phyloP scores from a whole-genome alignment of 306 rosid species.

The Neltuma alba region DNA sequence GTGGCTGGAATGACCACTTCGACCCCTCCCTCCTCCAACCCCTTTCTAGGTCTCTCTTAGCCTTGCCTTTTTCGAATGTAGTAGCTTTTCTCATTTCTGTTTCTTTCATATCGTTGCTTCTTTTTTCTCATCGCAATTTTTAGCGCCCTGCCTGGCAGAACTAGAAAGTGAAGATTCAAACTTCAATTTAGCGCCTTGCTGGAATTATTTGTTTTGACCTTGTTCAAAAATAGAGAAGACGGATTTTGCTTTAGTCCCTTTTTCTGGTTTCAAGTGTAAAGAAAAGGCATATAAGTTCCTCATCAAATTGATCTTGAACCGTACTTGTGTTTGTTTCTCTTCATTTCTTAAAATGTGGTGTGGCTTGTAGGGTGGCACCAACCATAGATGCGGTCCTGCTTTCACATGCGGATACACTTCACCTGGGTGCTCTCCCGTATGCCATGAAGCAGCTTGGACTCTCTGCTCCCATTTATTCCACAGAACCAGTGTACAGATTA shows the following conservation, averaged over 20 bases:
- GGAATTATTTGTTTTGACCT: neutral
- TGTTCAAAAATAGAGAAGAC: neutral
- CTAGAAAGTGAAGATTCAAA: neutral
- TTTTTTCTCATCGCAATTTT: neutral
- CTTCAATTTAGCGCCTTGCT: neutral
- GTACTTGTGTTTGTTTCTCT: conserved; percentile 10
- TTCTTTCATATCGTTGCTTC: neutral
- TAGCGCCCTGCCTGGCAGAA: neutral
- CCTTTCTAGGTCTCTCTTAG: conserved; percentile 69
- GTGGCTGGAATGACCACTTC: conserved; percentile 98
- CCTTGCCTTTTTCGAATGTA: neutral
- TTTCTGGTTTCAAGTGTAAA: neutral
- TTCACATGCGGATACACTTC: conserved; percentile 90
- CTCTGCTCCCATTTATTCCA: conserved; percentile 75
- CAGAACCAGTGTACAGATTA: conserved; percentile 86
- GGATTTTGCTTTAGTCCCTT: neutral
- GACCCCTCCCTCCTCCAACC: conserved; percentile 86
- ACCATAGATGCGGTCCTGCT: conserved; percentile 83
- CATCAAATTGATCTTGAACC: conserved; percentile 15
- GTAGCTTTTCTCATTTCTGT: neutral
- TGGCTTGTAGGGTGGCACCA: conserved; percentile 72
- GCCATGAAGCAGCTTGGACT: conserved; percentile 88
- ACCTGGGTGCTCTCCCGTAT: conserved; percentile 92
- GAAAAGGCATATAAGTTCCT: neutral
- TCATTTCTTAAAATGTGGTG: conserved; percentile 26